phyloP scores from a whole-genome alignment of 345 rosid species.

The Eucalyptus regnans region DNA sequence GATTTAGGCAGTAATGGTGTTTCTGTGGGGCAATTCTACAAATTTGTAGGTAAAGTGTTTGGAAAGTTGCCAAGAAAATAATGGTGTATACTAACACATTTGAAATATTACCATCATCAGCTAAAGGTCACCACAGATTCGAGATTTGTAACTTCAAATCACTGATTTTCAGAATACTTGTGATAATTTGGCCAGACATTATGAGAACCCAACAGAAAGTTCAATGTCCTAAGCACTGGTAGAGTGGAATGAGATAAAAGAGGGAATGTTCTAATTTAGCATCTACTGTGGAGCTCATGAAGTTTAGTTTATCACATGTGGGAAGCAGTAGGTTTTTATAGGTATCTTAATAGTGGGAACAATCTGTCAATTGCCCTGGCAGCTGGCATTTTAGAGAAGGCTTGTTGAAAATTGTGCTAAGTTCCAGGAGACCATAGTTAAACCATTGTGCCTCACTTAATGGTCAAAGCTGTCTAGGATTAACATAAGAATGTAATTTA shows the following conservation, averaged over 20 bases:
- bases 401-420: not conserved
- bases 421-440: not conserved
- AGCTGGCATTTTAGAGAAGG: not conserved
- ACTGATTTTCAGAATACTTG: not conserved
- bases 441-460: not conserved
- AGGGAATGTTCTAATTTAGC: not conserved
- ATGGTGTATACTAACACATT: not conserved
- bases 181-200: not conserved
- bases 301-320: not conserved
- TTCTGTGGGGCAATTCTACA: not conserved
- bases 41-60: not conserved
- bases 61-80: not conserved
- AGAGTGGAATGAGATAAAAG: not conserved
- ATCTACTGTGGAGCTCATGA: not conserved
- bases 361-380: not conserved
- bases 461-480: not conserved
- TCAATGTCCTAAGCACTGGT: not conserved
- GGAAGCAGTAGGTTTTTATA: not conserved
- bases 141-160: not conserved
- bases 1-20: not conserved
- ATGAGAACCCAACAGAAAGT: not conserved
- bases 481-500: not conserved
- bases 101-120: not conserved
- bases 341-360: not conserved
- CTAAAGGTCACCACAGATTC: not conserved